Base-by-base conservation (phyloP, 352 stramenopile genomes). In the Pythium utonaiense region DNA sequence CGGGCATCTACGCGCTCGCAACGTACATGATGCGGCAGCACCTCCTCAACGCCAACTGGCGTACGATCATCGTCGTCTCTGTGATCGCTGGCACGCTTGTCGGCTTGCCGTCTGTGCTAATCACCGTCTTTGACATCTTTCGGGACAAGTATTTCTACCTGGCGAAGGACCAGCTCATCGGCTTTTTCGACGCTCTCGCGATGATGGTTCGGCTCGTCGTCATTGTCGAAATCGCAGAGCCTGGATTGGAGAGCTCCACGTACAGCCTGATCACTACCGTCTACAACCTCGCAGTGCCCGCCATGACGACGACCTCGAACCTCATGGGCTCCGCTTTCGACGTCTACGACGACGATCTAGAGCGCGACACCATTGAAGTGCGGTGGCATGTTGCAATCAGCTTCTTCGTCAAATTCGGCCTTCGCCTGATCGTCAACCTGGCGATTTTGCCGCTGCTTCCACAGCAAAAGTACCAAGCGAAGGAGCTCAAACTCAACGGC, bases 151-250 rank as follows among this genome's bases (percentile, higher is more conserved):
- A 75, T 60, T 79, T 92, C 47, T 90, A 86, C 55, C 66, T 88
- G 3, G 52, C 73, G 3, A 74, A 77, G 36, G 74, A 75, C 16
- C 63, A 83, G 31, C 33, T 80, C 27, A 71, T 89, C 19, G 67
- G 62, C 12, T 86, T 93, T 63, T 75, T 80, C 7, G 74, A 89
- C 51, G 83, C 77, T 7, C 67, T 93, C 42, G 73, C 71, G 0
- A 86, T 90, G 71, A 88, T 93, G 55, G 71, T 92, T n/a, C 68
- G 77, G 9, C 85, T 87, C 53, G 72, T 88, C n/a, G 78, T 88
- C 28, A 84, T 87, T 16, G 75, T 94, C 24, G 76, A 94, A 57
- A 88, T 94, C 49, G 77, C 80, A 3, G 83, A 92, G 51, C 69
- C 80, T 6, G 79, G 80, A 1, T 78, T 83, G n/a, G 84, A 94